A percentile compares a stretch with the other conserved stretches of the same genome.
Conservation (phyloP, 2,329 filamentous ascomycete genomes). For the Exophiala xenobiotica region DNA sequence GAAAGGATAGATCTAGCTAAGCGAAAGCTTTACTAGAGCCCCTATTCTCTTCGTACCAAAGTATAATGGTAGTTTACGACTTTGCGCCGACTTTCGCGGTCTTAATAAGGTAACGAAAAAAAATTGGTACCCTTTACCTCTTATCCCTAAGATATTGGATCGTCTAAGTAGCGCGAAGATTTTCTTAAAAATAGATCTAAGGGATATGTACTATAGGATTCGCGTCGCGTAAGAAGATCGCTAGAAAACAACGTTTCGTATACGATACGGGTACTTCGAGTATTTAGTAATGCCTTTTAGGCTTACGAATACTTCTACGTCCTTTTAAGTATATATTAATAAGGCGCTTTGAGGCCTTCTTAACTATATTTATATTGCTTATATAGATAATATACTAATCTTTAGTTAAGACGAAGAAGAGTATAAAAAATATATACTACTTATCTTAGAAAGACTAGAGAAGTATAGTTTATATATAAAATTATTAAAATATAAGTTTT, state of each 20-base stretch:
- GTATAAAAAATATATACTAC: conserved; percentile 20
- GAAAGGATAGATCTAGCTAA: conserved; percentile 6
- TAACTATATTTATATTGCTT: conserved; percentile 15
- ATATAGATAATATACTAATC: conserved; percentile 35
- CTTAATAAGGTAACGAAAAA: conserved; percentile 34
- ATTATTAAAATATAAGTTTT: background rate
- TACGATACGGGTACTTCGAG: conserved; percentile 8
- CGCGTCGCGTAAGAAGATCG: background rate
- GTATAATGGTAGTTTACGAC: conserved; percentile 23
- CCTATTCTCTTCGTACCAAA: conserved; percentile 31
- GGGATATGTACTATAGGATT: background rate
- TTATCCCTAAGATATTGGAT: conserved; percentile 30
- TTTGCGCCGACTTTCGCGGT: conserved; percentile 30
- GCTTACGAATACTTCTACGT: conserved; percentile 8
- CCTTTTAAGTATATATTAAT: conserved; percentile 35
- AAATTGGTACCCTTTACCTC: conserved; percentile 31
- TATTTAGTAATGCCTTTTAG: conserved; percentile 11
- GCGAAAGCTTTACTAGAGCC: conserved; percentile 2
- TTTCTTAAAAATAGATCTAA: conserved; percentile 31
- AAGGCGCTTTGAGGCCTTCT: conserved; percentile 25
- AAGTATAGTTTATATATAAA: conserved; percentile 1
- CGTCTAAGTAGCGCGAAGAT: conserved; percentile 17
- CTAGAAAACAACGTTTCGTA: conserved; percentile 8
- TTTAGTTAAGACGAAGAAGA: conserved; percentile 26
- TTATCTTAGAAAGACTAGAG: conserved; percentile 12